Evolutionary conservation across 2,329 filamentous ascomycete species (phyloP), one percentile per base, ranked within the genome.

Genomic region (Paecilomyces fulvus): DNA sequence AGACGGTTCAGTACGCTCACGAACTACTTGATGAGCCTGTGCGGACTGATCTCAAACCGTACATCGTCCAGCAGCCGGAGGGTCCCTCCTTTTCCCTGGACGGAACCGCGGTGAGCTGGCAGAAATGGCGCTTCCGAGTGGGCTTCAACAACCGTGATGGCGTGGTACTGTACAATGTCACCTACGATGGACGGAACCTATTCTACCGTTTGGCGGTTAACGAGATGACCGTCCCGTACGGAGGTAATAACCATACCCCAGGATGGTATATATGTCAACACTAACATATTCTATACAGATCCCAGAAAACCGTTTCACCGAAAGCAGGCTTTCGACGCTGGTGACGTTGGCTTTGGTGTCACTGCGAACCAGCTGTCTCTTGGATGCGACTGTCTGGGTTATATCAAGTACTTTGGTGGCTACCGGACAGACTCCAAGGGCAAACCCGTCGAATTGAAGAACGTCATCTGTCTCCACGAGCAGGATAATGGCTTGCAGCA

Each of bases 301-400:
- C 85, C 86, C 4, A 79, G 86, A 3, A 79, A 82, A 52, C 86
- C 86, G 2, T 88, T 80, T 69, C 83, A 87, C 71, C 84, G 84
- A 68, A 88, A 88, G 69, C 80, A 83, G 5, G 86, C 86, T 0
- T 88, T 88, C 61, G 86, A 89, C 68, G 77, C 88, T 23, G 86
- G 86, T 30, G 85, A 89, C 67, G 83, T 79, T 37, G 80, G 84
- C 30, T 83, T 84, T 11, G 85, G 86, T 49, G 77, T 84, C 57
- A 86, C 84, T 76, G 83, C 85, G 57, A 88, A 89, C 67, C 83
- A 88, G 65, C 75, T 89, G 2, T 81, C 86, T 62, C 76, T 89
- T 1, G 86, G 86, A 28, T 89, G 86, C 63, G 86, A 89, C 67
- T 89, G 86, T 63, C 75, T 88, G 0, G 86, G 86, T 3, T 82